Conservation (phyloP, 352 stramenopile genomes). For the Globisporangium canariense region DNA sequence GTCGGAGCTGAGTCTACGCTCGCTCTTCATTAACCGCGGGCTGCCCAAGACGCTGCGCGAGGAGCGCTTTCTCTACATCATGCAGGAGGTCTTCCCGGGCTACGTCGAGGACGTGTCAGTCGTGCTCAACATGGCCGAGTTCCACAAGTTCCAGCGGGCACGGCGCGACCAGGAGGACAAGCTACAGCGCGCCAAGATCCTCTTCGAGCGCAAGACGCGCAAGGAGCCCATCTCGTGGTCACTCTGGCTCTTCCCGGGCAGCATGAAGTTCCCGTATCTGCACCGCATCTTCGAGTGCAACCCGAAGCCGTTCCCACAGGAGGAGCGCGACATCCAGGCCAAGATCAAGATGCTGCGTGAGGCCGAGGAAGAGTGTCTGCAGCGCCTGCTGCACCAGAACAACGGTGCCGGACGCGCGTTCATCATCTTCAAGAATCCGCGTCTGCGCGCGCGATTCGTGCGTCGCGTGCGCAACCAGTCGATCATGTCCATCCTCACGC, state of each 20-base stretch:
- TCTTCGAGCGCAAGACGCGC: slow-evolving; percentile 37
- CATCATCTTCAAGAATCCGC: slow-evolving; percentile 76
- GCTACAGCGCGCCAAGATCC: slow-evolving; percentile 54
- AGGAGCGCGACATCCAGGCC: slow-evolving; percentile 29
- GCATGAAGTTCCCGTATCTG: slow-evolving; percentile 66
- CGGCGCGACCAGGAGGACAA: slow-evolving; percentile 46
- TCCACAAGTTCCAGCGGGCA: slow-evolving; percentile 54
- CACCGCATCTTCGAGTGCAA: slow-evolving; percentile 45
- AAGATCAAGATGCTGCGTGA: slow-evolving; percentile 60
- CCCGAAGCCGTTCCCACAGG: slow-evolving; percentile 40
- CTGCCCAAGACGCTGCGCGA: slow-evolving; percentile 73
- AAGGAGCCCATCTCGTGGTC: slow-evolving; percentile 57
- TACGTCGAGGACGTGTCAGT: slow-evolving; percentile 82
- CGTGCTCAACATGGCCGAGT: slow-evolving; percentile 78
- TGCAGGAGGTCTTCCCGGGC: slow-evolving; percentile 78
- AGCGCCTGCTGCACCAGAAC: slow-evolving; percentile 61
- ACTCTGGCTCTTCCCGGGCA: slow-evolving; percentile 62
- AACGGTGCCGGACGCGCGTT: slow-evolving; percentile 75
- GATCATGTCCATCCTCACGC: slow-evolving; percentile 69
- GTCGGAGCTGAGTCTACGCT: slow-evolving; percentile 65
- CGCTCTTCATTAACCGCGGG: slow-evolving; percentile 76
- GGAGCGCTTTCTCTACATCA: slow-evolving; percentile 68
- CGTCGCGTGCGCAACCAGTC: slow-evolving; percentile 70
- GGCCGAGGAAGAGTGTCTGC: slow-evolving; percentile 47
- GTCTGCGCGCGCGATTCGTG: slow-evolving; percentile 72